phyloP scores from a whole-genome alignment of 805 yeast genomes.

The Torulaspora quercuum region DNA sequence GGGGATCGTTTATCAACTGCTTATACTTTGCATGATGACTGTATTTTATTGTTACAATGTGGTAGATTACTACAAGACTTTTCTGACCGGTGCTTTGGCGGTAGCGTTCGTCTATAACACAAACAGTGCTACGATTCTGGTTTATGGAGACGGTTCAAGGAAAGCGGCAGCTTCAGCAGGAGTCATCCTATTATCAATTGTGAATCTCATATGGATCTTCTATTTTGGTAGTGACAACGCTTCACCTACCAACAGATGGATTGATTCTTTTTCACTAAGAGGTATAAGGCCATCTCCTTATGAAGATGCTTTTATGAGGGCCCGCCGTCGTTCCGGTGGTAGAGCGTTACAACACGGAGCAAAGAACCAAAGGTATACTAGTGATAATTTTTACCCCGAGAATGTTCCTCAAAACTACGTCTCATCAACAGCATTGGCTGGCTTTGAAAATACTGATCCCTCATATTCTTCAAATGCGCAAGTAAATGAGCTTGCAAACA shows the following conservation, averaged over 20 bases:
- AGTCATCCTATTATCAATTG: conserved; percentile 73
- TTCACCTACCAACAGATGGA: conserved; percentile 78
- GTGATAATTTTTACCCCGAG: conserved; percentile 19
- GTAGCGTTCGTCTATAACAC: conserved; percentile 82
- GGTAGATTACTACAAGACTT: conserved; percentile 63
- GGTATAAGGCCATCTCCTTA: conserved; percentile 41
- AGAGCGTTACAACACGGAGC: conserved; percentile 17
- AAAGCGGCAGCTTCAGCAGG: conserved; percentile 92
- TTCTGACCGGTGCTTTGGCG: conserved; percentile 42
- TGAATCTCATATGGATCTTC: conserved; percentile 79
- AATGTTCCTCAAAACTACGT: conserved; percentile 34
- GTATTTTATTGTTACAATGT: conserved; percentile 57
- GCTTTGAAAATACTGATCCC: conserved; percentile 52
- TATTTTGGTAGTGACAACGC: conserved; percentile 89
- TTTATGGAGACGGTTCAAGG: conserved; percentile 63
- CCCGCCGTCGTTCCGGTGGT: conserved; percentile 23
- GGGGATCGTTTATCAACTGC: conserved; percentile 80
- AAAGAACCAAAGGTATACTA: conserved; percentile 12
- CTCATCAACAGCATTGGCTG: conserved; percentile 56
- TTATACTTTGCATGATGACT: conserved; percentile 51
- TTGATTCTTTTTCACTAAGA: conserved; percentile 74
- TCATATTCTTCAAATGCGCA: conserved; percentile 11
- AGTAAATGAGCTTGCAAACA: conserved; percentile 12
- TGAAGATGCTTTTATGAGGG: conserved; percentile 27
- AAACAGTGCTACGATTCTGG: conserved; percentile 74